phyloP scores from a whole-genome alignment of 805 yeast genomes.

The Cyberlindnera mycetangii region DNA sequence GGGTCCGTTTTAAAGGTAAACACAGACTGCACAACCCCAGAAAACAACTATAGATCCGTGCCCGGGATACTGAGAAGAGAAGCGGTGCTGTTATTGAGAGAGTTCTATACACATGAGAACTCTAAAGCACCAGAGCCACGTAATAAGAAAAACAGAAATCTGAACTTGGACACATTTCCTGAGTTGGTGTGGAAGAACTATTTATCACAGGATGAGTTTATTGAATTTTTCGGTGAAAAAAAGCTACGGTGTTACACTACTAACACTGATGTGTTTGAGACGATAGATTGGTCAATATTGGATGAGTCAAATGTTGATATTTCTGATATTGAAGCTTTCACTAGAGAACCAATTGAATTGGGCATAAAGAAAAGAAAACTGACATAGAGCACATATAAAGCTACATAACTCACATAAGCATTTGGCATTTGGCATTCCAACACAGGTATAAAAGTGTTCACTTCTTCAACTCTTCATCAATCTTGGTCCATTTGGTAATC shows the following conservation, averaged over 20 bases:
- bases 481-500: conserved; percentile 67
- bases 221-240: conserved; percentile 35
- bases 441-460: neutral
- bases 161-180: conserved; percentile 58
- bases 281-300: conserved; percentile 17
- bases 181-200: conserved; percentile 53
- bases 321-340: conserved; percentile 18
- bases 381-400: conserved; percentile 1
- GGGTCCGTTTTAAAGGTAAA: conserved; percentile 76
- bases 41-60: conserved; percentile 45
- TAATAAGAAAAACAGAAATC: conserved; percentile 63
- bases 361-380: conserved; percentile 11
- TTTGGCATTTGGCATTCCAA: too few species aligned
- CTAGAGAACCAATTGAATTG: conserved; percentile 9
- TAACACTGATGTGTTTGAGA: conserved; percentile 19
- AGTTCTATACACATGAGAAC: conserved; percentile 84
- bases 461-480: conserved; percentile 37
- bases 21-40: conserved; percentile 35
- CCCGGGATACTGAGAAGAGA: conserved; percentile 83
- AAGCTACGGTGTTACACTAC: conserved; percentile 8
- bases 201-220: conserved; percentile 49
- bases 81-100: conserved; percentile 76
- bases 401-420: too few species aligned
- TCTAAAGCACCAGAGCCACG: conserved; percentile 81
- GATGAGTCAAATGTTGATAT: conserved; percentile 21